These are phyloP conservation scores for Circinella minor DNA, from an alignment of 371 early-diverging fungal species.

Conservation along the genomic window DNA sequence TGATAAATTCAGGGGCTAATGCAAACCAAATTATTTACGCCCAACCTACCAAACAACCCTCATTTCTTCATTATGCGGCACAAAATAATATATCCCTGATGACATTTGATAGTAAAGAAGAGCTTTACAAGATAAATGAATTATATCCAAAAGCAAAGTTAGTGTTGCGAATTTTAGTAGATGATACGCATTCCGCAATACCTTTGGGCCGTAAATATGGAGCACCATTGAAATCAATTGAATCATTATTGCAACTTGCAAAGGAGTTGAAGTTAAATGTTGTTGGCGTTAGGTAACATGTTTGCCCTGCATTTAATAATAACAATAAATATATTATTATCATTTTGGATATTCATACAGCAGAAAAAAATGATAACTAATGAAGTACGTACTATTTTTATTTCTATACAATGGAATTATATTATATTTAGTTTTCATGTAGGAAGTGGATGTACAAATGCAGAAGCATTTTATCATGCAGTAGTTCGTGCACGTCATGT, in stretches of 20 bases:
- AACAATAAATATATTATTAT: background rate
- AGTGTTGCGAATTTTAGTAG: conserved; percentile 92
- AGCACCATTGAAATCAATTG: conserved; percentile 76
- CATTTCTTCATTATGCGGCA: conserved; percentile 87
- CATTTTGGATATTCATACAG: too few relatives aligned
- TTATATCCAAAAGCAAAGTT: conserved; percentile 82
- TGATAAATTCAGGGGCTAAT: conserved; percentile 69
- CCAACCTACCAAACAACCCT: conserved; percentile 96
- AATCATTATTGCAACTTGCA: conserved; percentile 73
- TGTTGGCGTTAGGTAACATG: conserved; percentile 75
- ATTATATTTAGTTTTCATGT: conserved; percentile 78
- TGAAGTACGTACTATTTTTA: too few relatives aligned
- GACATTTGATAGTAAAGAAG: conserved; percentile 98
- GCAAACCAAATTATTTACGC: conserved; percentile 92
- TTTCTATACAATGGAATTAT: too few relatives aligned
- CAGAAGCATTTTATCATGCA: conserved; percentile 90
- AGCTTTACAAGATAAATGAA: conserved; percentile 90
- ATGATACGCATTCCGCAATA: conserved; percentile 91
- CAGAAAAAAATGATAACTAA: too few relatives aligned
- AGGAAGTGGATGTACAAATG: conserved; percentile 93
- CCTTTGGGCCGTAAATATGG: conserved; percentile 97
- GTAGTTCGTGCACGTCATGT: conserved; percentile 82
- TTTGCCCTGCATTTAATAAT: too few relatives aligned
- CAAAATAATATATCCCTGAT: conserved; percentile 81
- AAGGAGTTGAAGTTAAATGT: conserved; percentile 80